These are phyloP conservation scores for Glebionis coronaria DNA, from an alignment of 129 eudicot genomes.

Conservation along the genomic window DNA sequence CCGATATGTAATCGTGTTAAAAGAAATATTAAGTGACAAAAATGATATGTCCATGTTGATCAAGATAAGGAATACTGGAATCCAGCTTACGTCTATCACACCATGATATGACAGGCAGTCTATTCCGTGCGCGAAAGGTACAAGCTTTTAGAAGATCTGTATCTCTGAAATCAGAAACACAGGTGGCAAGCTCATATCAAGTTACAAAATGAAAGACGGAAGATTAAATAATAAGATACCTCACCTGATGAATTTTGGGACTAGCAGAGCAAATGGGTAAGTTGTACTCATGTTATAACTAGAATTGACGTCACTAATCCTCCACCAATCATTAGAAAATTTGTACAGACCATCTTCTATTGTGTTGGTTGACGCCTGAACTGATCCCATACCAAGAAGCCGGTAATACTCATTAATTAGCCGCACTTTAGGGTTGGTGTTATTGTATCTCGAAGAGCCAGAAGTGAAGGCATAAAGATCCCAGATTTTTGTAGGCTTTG, in stretches of 20 bases:
- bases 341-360: slow-evolving; percentile 71
- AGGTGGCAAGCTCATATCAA: background rate
- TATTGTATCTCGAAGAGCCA: slow-evolving; percentile 56
- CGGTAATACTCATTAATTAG: slow-evolving; percentile 76
- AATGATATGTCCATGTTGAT: too few species aligned
- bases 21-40: too few species aligned
- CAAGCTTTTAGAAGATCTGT: slow-evolving; percentile 83
- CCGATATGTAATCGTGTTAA: too few species aligned
- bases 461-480: slow-evolving; percentile 82
- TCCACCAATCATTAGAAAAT: slow-evolving; percentile 70
- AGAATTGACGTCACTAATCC: slow-evolving; percentile 77
- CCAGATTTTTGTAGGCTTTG: slow-evolving; percentile 83
- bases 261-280: slow-evolving; percentile 89
- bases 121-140: slow-evolving; percentile 87
- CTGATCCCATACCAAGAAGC: slow-evolving; percentile 77
- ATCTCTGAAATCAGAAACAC: slow-evolving; percentile 53
- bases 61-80: background rate
- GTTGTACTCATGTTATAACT: slow-evolving; percentile 72
- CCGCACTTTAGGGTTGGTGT: slow-evolving; percentile 74
- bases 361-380: slow-evolving; percentile 35
- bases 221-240: background rate
- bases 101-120: slow-evolving; percentile 95
- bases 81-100: slow-evolving; percentile 58
- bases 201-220: background rate
- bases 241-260: slow-evolving; percentile 83